Base-by-base conservation (phyloP, 1,139 yeast species). In the Meyerozyma smithsonii region DNA sequence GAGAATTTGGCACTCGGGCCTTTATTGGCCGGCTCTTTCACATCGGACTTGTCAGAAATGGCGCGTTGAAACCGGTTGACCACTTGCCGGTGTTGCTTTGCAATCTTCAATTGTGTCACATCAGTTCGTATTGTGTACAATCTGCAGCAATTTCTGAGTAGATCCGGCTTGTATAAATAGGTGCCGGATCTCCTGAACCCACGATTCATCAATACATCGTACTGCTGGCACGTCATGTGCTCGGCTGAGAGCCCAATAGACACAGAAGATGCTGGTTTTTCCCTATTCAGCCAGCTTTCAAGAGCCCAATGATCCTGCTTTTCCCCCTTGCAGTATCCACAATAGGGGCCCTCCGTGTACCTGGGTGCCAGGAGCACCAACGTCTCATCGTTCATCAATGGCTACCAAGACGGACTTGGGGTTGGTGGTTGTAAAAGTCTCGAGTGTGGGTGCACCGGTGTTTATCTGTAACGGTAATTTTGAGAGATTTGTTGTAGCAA, bases 121-220 rank as follows among this genome's bases (percentile, higher is more conserved):
- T 66, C 69, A 1, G 95, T 80, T 39, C 97, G 61, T 21, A 89
- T 86, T 0, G 96, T 84, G 55, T 79, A 87, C 55, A 81, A 72
- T n/a, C 92, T 72, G 53, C 97, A 90, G 55, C 97, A 90, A 32
- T 78, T 77, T 26, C 88, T 59, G 25, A 83, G 56, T 45, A 79
- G 60, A 56, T 90, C 96, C 0, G 86, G 81, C 52, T 82, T 84
- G 55, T 89, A 89, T 5, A 87, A 50, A 48, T 79, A 85, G 2
- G 59, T 55, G 0, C 97, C 97, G 24, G 94, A 83, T 39, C 97
- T 64, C 56, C 96, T 76, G 55, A 76, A 88, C 2, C 95, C 95
- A 49, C 70, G 64, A 50, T 86, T 82, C 45, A 89, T 76, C 46
- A 85, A 56, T 25, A 54, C 55, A 49, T 85, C 90, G 52, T 88